Evolutionary conservation across 495 filamentous ascomycete genomes (phyloP).

Genomic region (Chaetomium cochliodes): DNA sequence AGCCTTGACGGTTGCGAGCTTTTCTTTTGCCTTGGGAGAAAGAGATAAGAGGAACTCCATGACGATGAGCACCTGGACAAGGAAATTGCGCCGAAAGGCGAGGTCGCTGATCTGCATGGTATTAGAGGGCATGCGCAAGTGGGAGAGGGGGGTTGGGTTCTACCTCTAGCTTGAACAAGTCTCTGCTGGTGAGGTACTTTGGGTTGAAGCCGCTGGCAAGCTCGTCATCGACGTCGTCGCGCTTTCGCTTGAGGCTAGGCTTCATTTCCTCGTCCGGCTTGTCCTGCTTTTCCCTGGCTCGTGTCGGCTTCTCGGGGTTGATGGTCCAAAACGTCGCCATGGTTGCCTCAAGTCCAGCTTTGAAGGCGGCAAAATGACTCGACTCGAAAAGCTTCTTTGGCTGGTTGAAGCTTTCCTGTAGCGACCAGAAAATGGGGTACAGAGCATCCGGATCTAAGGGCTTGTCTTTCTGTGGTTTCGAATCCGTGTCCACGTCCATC

Average conservation of each 20-base stretch:
- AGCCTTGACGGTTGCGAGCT: conserved; percentile 60
- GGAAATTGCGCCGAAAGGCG: conserved; percentile 86
- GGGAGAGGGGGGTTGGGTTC: conserved; percentile 17
- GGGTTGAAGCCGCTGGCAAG: conserved; percentile 84
- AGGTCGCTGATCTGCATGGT: conserved; percentile 74
- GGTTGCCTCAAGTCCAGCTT: conserved; percentile 71
- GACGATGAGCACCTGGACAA: conserved; percentile 91
- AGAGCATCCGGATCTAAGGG: conserved; percentile 65
- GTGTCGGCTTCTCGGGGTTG: conserved; percentile 60
- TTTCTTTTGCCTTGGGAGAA: conserved; percentile 76
- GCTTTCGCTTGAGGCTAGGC: conserved; percentile 71
- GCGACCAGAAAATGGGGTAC: conserved; percentile 91
- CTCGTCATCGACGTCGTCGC: conserved; percentile 57
- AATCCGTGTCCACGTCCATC: conserved; percentile 57
- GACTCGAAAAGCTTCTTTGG: conserved; percentile 75
- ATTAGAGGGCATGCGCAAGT: conserved; percentile 23
- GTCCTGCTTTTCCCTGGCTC: conserved; percentile 36
- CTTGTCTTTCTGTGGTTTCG: conserved; percentile 28
- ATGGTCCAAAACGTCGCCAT: conserved; percentile 75
- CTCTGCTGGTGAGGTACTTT: conserved; percentile 91
- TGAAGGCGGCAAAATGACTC: conserved; percentile 71
- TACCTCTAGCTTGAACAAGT: conserved; percentile 94
- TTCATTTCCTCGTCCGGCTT: conserved; percentile 60
- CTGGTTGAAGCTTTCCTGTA: conserved; percentile 89
- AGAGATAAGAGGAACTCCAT: conserved; percentile 90